A percentile compares a stretch with the other conserved stretches of the same genome.
Evolutionary conservation across 495 filamentous ascomycete species (phyloP).

Genomic region (Cudoniella acicularis): DNA sequence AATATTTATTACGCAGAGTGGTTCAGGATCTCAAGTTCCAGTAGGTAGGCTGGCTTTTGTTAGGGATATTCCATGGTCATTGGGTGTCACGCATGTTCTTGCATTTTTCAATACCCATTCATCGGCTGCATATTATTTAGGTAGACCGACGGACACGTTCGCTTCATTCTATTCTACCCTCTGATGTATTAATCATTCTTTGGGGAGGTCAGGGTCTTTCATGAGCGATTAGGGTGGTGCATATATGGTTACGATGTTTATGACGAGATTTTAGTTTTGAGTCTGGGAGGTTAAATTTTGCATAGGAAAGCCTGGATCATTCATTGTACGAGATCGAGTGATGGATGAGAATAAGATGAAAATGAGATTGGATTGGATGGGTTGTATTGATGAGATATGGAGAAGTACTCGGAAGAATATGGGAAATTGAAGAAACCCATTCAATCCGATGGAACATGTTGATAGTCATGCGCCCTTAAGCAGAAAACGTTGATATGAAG

Average conservation of each 20-base stretch:
- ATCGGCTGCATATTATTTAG: background rate
- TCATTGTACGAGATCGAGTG: background rate
- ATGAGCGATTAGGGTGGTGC: slow-evolving; percentile 1
- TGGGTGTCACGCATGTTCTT: background rate
- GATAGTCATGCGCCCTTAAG: too few relatives aligned
- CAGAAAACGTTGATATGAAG: too few relatives aligned
- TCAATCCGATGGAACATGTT: too few relatives aligned
- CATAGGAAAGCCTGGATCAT: background rate
- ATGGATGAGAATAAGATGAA: background rate
- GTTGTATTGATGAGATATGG: background rate
- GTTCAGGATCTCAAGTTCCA: too few relatives aligned
- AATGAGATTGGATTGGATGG: background rate
- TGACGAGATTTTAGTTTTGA: slow-evolving; percentile 1
- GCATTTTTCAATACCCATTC: background rate
- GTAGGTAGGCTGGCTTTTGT: background rate
- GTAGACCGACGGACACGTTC: background rate
- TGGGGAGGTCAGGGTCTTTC: background rate
- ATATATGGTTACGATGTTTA: slow-evolving; percentile 6
- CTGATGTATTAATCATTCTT: slow-evolving; percentile 3
- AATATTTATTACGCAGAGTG: too few relatives aligned
- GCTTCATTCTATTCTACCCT: background rate
- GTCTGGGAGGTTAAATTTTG: background rate
- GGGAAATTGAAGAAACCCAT: background rate
- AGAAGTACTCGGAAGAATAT: background rate
- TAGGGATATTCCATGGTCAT: background rate